These are phyloP conservation scores for Tephrocybe sp. DNA, from an alignment of 768 basidiomycete species.

Conservation along the genomic window DNA sequence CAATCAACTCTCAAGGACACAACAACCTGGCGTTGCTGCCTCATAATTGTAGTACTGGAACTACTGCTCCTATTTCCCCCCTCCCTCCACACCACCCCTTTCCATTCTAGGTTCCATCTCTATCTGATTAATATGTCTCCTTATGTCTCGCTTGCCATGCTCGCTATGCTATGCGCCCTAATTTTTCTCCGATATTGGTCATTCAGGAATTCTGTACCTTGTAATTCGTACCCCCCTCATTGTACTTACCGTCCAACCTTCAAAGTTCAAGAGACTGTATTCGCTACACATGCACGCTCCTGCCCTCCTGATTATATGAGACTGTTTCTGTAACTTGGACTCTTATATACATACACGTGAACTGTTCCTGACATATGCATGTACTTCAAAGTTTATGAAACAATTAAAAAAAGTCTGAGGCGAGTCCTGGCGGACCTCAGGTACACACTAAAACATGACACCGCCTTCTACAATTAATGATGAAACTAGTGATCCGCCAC, in stretches of 20 bases:
- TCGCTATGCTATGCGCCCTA: constrained; percentile 5
- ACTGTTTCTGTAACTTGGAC: too few species aligned
- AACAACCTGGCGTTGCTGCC: constrained; percentile 2
- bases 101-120: neutral
- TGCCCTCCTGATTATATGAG: too few species aligned
- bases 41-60: neutral
- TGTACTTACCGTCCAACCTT: neutral
- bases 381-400: too few species aligned
- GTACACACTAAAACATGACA: too few species aligned
- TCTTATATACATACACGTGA: too few species aligned
- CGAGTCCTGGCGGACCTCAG: too few species aligned
- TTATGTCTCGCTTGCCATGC: constrained; percentile 5
- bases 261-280: constrained; percentile 3
- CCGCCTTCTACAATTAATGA: too few species aligned
- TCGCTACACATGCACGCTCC: too few species aligned
- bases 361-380: too few species aligned
- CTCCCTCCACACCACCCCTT: neutral
- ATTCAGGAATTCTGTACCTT: neutral
- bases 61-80: neutral
- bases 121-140: neutral
- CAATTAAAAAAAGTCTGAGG: too few species aligned
- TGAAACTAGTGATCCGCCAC: too few species aligned
- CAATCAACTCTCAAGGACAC: neutral
- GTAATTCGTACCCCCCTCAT: constrained; percentile 1
- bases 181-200: neutral